phyloP scores from a whole-genome alignment of 2,329 filamentous ascomycete species.

The Cladorrhinum sp. region DNA sequence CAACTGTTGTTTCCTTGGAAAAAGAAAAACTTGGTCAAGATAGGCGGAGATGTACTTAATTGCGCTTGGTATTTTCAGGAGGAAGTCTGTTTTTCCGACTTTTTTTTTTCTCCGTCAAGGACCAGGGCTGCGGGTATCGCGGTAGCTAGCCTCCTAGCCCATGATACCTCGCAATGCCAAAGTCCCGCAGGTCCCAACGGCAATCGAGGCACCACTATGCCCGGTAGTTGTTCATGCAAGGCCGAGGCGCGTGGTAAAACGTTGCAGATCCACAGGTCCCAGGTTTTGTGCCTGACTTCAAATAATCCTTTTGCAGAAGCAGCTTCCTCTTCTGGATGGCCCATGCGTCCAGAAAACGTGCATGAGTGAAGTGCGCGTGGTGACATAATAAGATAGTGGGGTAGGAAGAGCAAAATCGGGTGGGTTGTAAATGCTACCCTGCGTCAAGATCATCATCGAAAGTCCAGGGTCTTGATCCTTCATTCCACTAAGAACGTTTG shows the following conservation, averaged over 20 bases:
- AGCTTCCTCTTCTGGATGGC: not conserved
- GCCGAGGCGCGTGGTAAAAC: not conserved
- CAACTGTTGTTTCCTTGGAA: too few relatives aligned
- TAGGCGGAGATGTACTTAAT: too few relatives aligned
- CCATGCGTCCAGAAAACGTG: not conserved
- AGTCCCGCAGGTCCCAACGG: too few relatives aligned
- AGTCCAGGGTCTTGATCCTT: not conserved
- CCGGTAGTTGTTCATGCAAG: not conserved
- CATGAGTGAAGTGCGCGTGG: not conserved
- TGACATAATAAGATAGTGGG: not conserved
- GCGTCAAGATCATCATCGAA: too few relatives aligned
- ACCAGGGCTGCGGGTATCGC: too few relatives aligned
- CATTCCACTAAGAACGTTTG: not conserved
- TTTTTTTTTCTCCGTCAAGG: too few relatives aligned
- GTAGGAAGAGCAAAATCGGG: not conserved
- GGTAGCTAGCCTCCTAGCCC: too few relatives aligned
- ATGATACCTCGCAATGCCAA: too few relatives aligned
- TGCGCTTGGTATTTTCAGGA: too few relatives aligned
- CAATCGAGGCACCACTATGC: too few relatives aligned
- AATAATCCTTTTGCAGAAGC: not conserved
- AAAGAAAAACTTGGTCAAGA: too few relatives aligned
- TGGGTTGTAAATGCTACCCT: not conserved
- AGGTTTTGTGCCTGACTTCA: not conserved
- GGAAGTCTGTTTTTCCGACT: too few relatives aligned
- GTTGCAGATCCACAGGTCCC: not conserved